A percentile compares a stretch with the other conserved stretches of the same genome.
These are phyloP conservation scores for Fusarium buxicola DNA, from an alignment of 2,329 filamentous ascomycete genomes.

Conservation along the genomic window DNA sequence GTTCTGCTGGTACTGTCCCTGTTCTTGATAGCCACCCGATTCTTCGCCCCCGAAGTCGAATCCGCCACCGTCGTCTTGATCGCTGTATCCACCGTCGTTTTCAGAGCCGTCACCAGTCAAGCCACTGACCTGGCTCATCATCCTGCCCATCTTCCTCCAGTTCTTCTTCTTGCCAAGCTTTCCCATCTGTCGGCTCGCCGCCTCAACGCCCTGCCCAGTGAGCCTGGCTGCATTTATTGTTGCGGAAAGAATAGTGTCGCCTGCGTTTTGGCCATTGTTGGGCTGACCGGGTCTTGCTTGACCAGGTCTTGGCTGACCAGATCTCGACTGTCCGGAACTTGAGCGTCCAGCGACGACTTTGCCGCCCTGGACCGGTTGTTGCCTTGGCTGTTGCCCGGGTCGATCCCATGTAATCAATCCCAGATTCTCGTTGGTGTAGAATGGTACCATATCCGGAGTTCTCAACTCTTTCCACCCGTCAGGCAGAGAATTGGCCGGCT, in stretches of 20 bases:
- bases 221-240: conserved; percentile 39
- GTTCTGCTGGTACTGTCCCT: conserved; percentile 27
- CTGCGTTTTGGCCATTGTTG: not conserved
- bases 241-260: conserved; percentile 26
- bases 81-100: conserved; percentile 20
- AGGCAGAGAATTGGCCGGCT: conserved; percentile 38
- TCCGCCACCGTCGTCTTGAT: conserved; percentile 8
- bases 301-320: conserved; percentile 2
- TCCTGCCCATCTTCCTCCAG: conserved; percentile 37
- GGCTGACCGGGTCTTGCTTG: conserved; percentile 26
- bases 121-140: conserved; percentile 21
- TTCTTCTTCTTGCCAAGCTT: conserved; percentile 46
- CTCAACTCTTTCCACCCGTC: conserved; percentile 44
- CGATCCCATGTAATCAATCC: conserved; percentile 45
- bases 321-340: conserved; percentile 15
- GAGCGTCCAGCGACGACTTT: conserved; percentile 10
- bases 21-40: conserved; percentile 11
- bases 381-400: conserved; percentile 44
- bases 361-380: conserved; percentile 6
- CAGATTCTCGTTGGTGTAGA: conserved; percentile 44
- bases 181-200: conserved; percentile 39
- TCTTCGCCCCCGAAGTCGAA: not conserved
- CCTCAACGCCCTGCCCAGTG: conserved; percentile 34
- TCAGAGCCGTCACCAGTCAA: conserved; percentile 9
- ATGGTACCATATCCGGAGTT: conserved; percentile 43